These are phyloP conservation scores for Venturiaceae sp. DNA, from an alignment of 2,329 filamentous ascomycete genomes.

Conservation along the genomic window DNA sequence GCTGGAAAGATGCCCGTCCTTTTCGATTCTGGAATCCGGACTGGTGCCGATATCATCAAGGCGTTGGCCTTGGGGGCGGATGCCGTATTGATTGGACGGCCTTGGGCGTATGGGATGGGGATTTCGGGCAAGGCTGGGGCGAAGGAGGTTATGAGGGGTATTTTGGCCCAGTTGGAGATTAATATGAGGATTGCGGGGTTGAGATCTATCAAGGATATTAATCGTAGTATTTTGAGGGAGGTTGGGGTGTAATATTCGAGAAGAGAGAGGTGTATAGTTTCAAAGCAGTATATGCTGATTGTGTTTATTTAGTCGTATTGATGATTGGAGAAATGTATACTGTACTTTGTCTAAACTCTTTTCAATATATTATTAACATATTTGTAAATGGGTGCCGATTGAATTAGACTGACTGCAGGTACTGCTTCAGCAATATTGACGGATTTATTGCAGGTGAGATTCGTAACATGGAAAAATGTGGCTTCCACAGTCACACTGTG, in stretches of 20 bases:
- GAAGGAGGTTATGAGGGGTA: conserved; percentile 23
- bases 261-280: neutral
- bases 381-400: no score
- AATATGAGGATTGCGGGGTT: conserved; percentile 1
- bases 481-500: no score
- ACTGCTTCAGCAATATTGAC: no score
- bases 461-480: no score
- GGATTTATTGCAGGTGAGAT: no score
- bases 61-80: conserved; percentile 26
- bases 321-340: no score
- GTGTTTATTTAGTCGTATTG: no score
- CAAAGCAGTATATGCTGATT: neutral
- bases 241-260: neutral
- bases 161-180: conserved; percentile 19
- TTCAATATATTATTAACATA: no score
- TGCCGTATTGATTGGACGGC: conserved; percentile 23
- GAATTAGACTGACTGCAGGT: no score
- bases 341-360: no score
- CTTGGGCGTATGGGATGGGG: conserved; percentile 25
- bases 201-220: neutral
- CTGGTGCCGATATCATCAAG: conserved; percentile 25
- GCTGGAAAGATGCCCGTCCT: conserved; percentile 23
- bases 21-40: conserved; percentile 26
- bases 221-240: conserved; percentile 2
- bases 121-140: conserved; percentile 26